Evolutionary conservation across 352 stramenopile genomes (phyloP), one percentile per base, ranked within the genome.

Genomic region (Globisporangium rhizosaccharum): DNA sequence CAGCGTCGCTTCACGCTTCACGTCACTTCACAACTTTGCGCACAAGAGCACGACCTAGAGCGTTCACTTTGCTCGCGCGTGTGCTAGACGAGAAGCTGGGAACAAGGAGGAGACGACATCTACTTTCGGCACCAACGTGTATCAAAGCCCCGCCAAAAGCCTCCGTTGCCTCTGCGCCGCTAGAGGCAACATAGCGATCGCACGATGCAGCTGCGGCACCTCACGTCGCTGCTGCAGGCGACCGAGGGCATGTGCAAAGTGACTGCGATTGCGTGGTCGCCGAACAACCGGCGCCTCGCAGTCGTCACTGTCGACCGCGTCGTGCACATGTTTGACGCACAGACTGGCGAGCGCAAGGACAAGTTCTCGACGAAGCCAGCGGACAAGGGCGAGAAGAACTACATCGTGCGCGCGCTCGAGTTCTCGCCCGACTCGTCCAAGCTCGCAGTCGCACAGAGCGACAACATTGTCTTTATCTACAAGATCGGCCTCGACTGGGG

Each of bases 401-500:
- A 98, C 71, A 63, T 97, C 52, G 92, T 98, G 51, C 82, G 88
- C 11, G 79, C 78, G 41, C 88, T 98, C 45, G 84, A 75, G 59
- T 98, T 98, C 67, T 97, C 88, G 23, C 92, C 94, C 26, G 89
- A 98, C 62, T 96, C 85, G 42, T 87, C 85, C 67, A 97, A 97
- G 67, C 86, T 98, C 36, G 94, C 94, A 26, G 85, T 98, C n/a
- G 94, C 94, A 1, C 94, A 98, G 72, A 96, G 79, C 65, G 94
- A 98, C 77, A 97, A 97, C 72, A 98, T 98, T 57, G 87, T 98
- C 7, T 98, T 98, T 66, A 92, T 98, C 53, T 98, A 98, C 76
- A 98, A 98, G 72, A 88, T 97, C 49, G 88, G 93, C 0, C 57
- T 96, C 26, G 92, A 97, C 36, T 98, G 89, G 88, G 85, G 85